Base-by-base conservation (phyloP, 768 basidiomycete species). In the Serendipita sp. region DNA sequence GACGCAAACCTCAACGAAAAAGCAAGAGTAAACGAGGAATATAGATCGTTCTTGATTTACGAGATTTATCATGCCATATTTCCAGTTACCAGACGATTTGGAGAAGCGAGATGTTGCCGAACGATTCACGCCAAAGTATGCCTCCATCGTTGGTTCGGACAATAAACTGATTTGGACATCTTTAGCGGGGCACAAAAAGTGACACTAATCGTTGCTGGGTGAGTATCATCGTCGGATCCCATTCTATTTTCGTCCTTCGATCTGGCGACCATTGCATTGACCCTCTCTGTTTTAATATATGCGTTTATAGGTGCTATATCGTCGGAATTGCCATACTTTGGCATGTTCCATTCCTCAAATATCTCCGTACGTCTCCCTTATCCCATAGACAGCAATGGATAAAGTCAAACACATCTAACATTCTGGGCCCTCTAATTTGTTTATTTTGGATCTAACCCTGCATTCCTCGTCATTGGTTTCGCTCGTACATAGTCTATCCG, bases 401-500 rank as follows among this genome's bases (percentile, higher is more conserved):
- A n/a, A n/a, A n/a, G n/a, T n/a, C n/a, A n/a, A n/a, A n/a, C n/a
- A n/a, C n/a, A n/a, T n/a, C n/a, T n/a, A n/a, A n/a, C n/a, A n/a
- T n/a, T n/a, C n/a, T n/a, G n/a, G n/a, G n/a, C n/a, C n/a, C n/a
- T n/a, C n/a, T n/a, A n/a, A n/a, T n/a, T n/a, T n/a, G n/a, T n/a
- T n/a, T n/a, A n/a, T n/a, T n/a, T n/a, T n/a, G n/a, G n/a, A n/a
- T n/a, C n/a, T n/a, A n/a, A n/a, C n/a, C n/a, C n/a, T n/a, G n/a
- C n/a, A n/a, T n/a, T n/a, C n/a, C n/a, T n/a, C n/a, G n/a, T n/a
- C n/a, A n/a, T n/a, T n/a, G n/a, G n/a, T n/a, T n/a, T n/a, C n/a
- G n/a, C n/a, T n/a, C n/a, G n/a, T n/a, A n/a, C n/a, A 20, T 61
- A 91, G 89, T 92, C 69, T 92, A 92, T 71, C 90, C 90, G 3